phyloP scores from a whole-genome alignment of 495 filamentous ascomycete genomes.

The Staphylotrichum tortipilum region DNA sequence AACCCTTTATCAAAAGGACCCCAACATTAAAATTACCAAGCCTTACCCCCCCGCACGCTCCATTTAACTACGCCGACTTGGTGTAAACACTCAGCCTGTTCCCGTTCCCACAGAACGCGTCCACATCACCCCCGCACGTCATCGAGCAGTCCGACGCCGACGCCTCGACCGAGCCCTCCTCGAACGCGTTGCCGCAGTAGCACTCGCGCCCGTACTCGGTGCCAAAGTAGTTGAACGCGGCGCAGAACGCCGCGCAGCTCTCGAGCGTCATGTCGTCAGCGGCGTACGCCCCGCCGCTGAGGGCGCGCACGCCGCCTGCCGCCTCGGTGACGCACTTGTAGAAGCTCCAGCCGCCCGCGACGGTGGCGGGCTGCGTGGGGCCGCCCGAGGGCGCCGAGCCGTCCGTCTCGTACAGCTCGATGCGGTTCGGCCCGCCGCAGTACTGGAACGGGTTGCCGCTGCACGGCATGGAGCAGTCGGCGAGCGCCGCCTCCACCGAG shows the following conservation, averaged over 20 bases:
- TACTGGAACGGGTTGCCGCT: constrained; percentile 30
- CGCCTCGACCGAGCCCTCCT: constrained; percentile 16
- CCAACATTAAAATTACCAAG: background rate
- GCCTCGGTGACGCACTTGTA: constrained; percentile 34
- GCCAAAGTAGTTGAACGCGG: constrained; percentile 29
- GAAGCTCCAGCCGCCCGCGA: constrained; percentile 20
- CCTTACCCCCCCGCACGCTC: background rate
- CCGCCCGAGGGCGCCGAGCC: background rate
- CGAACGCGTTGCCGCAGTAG: constrained; percentile 33
- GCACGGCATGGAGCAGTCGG: constrained; percentile 36
- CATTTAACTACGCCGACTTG: background rate
- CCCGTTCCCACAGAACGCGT: constrained; percentile 33
- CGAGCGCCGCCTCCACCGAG: constrained; percentile 14
- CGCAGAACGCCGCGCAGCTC: constrained; percentile 29
- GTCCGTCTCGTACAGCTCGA: constrained; percentile 29
- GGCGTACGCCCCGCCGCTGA: constrained; percentile 7
- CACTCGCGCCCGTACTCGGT: constrained; percentile 32
- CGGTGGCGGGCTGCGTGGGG: constrained; percentile 17
- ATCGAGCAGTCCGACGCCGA: constrained; percentile 29
- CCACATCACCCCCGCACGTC: constrained; percentile 30
- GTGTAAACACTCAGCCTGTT: constrained; percentile 25
- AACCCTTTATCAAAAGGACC: background rate
- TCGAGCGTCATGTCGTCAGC: constrained; percentile 31
- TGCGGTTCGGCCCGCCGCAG: constrained; percentile 34
- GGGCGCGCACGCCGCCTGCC: constrained; percentile 19